Evolutionary conservation across 192 early-diverging fungal species (phyloP).

Genomic region (Endogone sp.): DNA sequence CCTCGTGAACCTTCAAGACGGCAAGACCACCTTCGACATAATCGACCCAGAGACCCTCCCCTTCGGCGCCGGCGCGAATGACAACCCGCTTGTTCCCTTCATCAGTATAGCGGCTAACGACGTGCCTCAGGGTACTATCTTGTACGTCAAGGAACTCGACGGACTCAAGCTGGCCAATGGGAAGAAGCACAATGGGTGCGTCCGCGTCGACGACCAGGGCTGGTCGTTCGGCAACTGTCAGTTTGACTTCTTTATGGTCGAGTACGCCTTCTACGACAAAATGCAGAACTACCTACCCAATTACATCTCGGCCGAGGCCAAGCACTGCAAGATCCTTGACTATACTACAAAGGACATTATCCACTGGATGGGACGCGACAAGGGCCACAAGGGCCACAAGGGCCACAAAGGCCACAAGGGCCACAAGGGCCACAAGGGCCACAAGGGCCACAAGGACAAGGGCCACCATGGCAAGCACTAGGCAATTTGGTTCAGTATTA

Average conservation of each 20-base stretch:
- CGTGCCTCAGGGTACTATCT: constrained; percentile 19
- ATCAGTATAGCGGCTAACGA: constrained; percentile 36
- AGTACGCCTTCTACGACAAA: constrained; percentile 7
- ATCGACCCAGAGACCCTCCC: constrained; percentile 20
- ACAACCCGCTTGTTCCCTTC: constrained; percentile 28
- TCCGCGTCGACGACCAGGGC: constrained; percentile 33
- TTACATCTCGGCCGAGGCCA: constrained; percentile 7
- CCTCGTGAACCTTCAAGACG: constrained; percentile 22
- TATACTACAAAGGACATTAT: too few species aligned
- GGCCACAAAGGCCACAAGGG: too few species aligned
- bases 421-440: too few species aligned
- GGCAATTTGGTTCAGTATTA: too few species aligned
- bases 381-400: too few species aligned
- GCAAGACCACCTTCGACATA: constrained; percentile 9
- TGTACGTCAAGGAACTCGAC: constrained; percentile 29
- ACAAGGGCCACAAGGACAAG: too few species aligned
- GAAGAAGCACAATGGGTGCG: constrained; percentile 39
- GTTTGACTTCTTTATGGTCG: constrained; percentile 26
- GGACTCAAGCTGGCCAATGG: constrained; percentile 28
- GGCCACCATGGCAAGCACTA: too few species aligned
- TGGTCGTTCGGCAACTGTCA: constrained; percentile 34
- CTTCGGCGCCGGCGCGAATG: constrained; percentile 15
- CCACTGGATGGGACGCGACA: too few species aligned
- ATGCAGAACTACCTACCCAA: constrained; percentile 12
- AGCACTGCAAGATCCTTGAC: constrained; percentile 10